These are phyloP conservation scores for Pezicula carpinea DNA, from an alignment of 2,329 filamentous ascomycete genomes.

Conservation along the genomic window DNA sequence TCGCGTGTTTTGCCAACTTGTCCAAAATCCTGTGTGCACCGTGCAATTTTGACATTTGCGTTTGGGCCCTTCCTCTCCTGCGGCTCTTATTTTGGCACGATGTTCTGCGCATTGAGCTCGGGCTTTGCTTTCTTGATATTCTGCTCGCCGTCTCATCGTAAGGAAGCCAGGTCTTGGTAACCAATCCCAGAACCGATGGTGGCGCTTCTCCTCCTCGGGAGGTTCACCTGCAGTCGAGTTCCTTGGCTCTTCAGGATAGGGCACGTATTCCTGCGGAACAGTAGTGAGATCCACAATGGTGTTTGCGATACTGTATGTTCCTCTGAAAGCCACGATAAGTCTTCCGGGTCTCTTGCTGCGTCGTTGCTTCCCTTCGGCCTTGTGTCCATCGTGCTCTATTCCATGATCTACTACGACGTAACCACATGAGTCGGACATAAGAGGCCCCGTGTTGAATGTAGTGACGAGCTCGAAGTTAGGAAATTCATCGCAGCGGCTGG, in stretches of 20 bases:
- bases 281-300: constrained; percentile 88
- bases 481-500: constrained; percentile 82
- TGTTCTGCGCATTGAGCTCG: neutral
- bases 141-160: neutral
- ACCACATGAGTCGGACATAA: constrained; percentile 87
- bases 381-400: constrained; percentile 4
- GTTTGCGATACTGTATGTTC: constrained; percentile 91
- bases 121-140: neutral
- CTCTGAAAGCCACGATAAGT: constrained; percentile 85
- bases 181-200: constrained; percentile 7
- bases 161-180: constrained; percentile 5
- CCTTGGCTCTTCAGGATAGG: constrained; percentile 59
- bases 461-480: constrained; percentile 69
- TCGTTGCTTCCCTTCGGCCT: constrained; percentile 2
- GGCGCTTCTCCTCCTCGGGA: neutral
- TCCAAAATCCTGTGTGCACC: constrained; percentile 85
- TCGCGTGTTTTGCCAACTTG: constrained; percentile 76
- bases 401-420: constrained; percentile 85
- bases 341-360: constrained; percentile 28
- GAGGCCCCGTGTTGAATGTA: constrained; percentile 85
- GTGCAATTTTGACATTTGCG: constrained; percentile 78
- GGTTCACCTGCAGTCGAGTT: constrained; percentile 28
- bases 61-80: constrained; percentile 14
- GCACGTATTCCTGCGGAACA: constrained; percentile 82
- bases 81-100: neutral